Evolutionary conservation across 2,329 filamentous ascomycete species (phyloP), one percentile per base, ranked within the genome.

Genomic region (Neonectria sp.): DNA sequence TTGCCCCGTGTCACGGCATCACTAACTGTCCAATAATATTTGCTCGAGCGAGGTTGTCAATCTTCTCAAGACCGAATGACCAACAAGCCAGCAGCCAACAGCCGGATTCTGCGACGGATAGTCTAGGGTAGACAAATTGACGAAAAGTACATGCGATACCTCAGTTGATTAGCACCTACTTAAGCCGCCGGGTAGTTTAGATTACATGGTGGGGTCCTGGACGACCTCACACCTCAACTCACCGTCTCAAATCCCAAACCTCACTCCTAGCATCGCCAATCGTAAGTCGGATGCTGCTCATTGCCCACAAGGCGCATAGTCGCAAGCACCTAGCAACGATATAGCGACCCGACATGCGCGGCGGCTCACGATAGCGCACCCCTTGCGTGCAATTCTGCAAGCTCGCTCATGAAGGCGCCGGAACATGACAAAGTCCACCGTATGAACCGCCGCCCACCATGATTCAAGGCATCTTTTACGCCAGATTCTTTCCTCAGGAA

Each of bases 391-490:
- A 29, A 33, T 49, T 35, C 25, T 40, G 13, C 25, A 9, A 51
- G 31, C 24, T 21, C 9, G 48, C 58, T 53, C 46, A 60, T 52
- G 58, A 33, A 3, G 12, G 21, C 33, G n/a, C 35, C 53, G 25
- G 29, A 51, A 43, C 40, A 58, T 70, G 49, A 58, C 67, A 52
- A 60, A 56, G 40, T 61, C 51, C 63, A 75, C 66, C 52, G 24
- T 21, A 66, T 68, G 65, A 76, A 29, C 52, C 37, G 33, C 43
- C 55, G 21, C 46, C n/a, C 68, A 66, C 29, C 74, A 91, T 91
- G 88, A 92, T 93, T 60, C 88, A 91, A 77, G 90, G 89, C 72
- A 92, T 93, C 65, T 92, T 92, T 75, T 92, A 92, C 78, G 90
- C 91, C 55, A 85, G 90, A 53, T 93, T 93, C 80, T 87, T 92